Conservation (phyloP, 2,329 filamentous ascomycete genomes). For the Stemphylium beticola region DNA sequence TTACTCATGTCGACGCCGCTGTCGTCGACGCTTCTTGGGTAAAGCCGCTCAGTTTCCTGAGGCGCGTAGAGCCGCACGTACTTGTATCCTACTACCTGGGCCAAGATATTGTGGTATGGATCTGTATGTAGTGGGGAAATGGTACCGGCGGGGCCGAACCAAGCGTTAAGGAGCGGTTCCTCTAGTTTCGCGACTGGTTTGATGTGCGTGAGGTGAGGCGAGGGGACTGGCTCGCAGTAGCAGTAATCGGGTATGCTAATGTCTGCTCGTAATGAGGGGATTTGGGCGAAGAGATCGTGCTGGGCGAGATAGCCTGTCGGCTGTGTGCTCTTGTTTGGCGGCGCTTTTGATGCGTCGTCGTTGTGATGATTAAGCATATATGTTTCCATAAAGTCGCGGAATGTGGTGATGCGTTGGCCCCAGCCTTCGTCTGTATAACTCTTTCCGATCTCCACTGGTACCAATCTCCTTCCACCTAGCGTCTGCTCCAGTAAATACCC, state of each 20-base stretch:
- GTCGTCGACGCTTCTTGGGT: slow-evolving; percentile 66
- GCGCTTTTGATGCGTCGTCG: neutral
- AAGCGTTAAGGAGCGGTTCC: slow-evolving; percentile 80
- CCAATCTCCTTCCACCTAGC: slow-evolving; percentile 76
- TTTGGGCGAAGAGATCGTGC: slow-evolving; percentile 83
- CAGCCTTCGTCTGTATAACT: slow-evolving; percentile 87
- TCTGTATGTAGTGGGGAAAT: slow-evolving; percentile 95
- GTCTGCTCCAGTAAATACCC: slow-evolving; percentile 77
- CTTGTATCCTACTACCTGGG: slow-evolving; percentile 87
- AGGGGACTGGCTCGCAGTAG: slow-evolving; percentile 65
- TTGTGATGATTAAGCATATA: slow-evolving; percentile 59
- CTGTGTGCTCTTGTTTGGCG: neutral
- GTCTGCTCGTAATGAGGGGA: slow-evolving; percentile 77
- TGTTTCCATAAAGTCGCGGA: slow-evolving; percentile 70
- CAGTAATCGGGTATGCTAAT: slow-evolving; percentile 84
- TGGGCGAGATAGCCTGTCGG: slow-evolving; percentile 86
- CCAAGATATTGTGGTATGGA: slow-evolving; percentile 89
- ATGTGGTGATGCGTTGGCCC: slow-evolving; percentile 81
- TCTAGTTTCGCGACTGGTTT: slow-evolving; percentile 38
- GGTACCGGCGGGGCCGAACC: slow-evolving; percentile 87
- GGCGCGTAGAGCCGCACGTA: slow-evolving; percentile 90
- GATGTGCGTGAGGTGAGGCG: slow-evolving; percentile 21
- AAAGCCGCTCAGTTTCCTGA: slow-evolving; percentile 61
- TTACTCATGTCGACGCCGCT: slow-evolving; percentile 88
- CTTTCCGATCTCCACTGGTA: slow-evolving; percentile 84